A percentile compares a stretch with the other conserved stretches of the same genome.
Evolutionary conservation across 305 asterid genomes (phyloP).

Genomic region (Caryopteris hybrid): DNA sequence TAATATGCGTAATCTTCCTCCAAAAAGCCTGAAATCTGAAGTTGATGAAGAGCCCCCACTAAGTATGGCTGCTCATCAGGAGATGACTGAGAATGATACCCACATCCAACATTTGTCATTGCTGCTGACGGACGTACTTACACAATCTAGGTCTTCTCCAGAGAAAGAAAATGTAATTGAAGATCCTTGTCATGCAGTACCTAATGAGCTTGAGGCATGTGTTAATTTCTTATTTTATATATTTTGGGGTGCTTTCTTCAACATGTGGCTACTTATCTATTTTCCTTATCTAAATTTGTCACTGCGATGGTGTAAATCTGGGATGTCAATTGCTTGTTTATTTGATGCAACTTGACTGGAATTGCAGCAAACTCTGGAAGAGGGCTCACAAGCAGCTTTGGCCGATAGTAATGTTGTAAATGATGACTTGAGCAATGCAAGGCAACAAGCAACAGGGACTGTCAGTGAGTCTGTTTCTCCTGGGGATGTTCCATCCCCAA

Average conservation of each 20-base stretch:
- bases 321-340: constrained; percentile 18
- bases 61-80: constrained; percentile 34
- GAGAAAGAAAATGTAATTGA: constrained; percentile 34
- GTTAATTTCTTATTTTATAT: constrained; percentile 9
- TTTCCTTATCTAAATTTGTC: constrained; percentile 3
- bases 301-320: constrained; percentile 11
- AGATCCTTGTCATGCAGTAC: constrained; percentile 32
- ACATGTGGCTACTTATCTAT: not conserved
- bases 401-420: constrained; percentile 37
- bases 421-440: constrained; percentile 37
- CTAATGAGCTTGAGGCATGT: constrained; percentile 60
- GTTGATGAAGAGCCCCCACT: constrained; percentile 47
- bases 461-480: constrained; percentile 34
- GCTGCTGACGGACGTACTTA: constrained; percentile 51
- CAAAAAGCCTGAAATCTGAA: constrained; percentile 44
- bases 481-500: constrained; percentile 41
- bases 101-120: constrained; percentile 65
- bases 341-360: constrained; percentile 23
- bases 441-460: constrained; percentile 35
- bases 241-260: not conserved
- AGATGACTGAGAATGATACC: constrained; percentile 40
- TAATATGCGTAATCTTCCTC: constrained; percentile 77
- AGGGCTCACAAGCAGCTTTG: constrained; percentile 30
- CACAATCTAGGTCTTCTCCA: constrained; percentile 37
- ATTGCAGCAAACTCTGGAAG: constrained; percentile 52